Base-by-base conservation (phyloP, 1,139 yeast species). In the Hansenula anomala region DNA sequence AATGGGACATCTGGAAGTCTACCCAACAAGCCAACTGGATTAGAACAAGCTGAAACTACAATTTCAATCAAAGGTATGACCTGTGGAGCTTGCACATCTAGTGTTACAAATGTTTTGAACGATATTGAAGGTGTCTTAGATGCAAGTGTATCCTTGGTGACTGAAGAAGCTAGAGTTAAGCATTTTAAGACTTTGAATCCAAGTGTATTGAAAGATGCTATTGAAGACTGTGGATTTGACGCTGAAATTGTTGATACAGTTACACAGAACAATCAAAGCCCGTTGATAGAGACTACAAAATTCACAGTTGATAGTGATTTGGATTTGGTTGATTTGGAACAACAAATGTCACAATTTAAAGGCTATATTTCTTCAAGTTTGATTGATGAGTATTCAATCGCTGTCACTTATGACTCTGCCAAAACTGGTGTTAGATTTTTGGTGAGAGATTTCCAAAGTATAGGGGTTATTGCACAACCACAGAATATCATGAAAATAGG, bases 141-240 rank as follows among this genome's bases (percentile, higher is more conserved):
- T 22, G 87, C 70, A 0, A 66, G 72, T 4, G 86, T 89, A 2
- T 82, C 95, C 2, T 64, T 85, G 13, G 66, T 85, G 2, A 86
- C 95, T 0, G 92, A 84, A 49, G 78, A 78, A 41, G 96, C 89
- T 0, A 55, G 63, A n/a, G 71, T 88, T 8, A 55, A 55, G 9
- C 88, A 78, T 54, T 61, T 59, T 28, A 54, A 58, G 14, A 40
- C 54, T 0, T 52, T 72, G 2, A 37, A 64, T 1, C 43, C 68
- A 0, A 60, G 59, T 2, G 55, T 50, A 6, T 59, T 80, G 11
- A 60, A 60, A 14, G 67, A 66, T 10, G 42, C 58, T 4, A 72
- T 88, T 24, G 94, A 86, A 43, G 84, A 82, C 50, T 77, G 85
- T 50, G 96, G 95, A 4, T 86, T 87, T 53, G 90, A 79, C 31